Percentiles rank a stretch among this genome's conserved stretches.
Conservation (phyloP, 1,284 basidiomycete species). For the Sphaerobolus stellatus region DNA sequence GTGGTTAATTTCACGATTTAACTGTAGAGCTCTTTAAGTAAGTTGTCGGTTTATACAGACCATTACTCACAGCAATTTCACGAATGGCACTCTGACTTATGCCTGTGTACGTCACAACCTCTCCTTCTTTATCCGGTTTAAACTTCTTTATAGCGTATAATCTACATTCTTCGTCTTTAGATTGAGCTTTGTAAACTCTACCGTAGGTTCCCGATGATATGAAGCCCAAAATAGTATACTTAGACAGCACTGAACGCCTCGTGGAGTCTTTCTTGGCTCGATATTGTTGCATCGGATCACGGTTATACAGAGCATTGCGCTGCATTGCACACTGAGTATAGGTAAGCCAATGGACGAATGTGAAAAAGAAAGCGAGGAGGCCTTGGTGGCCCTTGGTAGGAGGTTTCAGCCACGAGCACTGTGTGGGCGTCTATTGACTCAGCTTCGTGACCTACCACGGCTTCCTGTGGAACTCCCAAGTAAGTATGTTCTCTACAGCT, state of each 20-base stretch:
- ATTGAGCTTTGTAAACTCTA: constrained; percentile 94
- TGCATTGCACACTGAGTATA: no score
- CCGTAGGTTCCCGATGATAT: constrained; percentile 98
- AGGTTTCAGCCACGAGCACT: no score
- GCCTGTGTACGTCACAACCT: constrained; percentile 90
- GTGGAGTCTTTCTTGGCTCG: constrained; percentile 73
- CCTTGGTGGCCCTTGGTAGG: no score
- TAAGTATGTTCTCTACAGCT: not conserved
- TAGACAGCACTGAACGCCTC: constrained; percentile 67
- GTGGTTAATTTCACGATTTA: constrained; percentile 93
- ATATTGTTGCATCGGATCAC: constrained; percentile 82
- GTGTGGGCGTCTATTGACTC: no score
- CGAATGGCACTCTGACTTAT: constrained; percentile 96
- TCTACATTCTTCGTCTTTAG: constrained; percentile 58
- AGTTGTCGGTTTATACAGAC: not conserved
- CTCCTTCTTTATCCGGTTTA: constrained; percentile 98
- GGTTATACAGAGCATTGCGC: constrained; percentile 4
- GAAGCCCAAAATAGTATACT: constrained; percentile 94
- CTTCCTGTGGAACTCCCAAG: not conserved
- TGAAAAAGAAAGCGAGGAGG: no score
- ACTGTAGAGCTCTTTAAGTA: constrained; percentile 41
- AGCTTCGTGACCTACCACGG: no score
- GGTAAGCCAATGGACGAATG: no score
- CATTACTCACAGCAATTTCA: constrained; percentile 82
- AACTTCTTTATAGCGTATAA: constrained; percentile 99